Percentiles rank a stretch among this genome's conserved stretches.
phyloP scores from a whole-genome alignment of 228 moss, liverwort and hornwort genomes.

The Sphagnum magellanicum region DNA sequence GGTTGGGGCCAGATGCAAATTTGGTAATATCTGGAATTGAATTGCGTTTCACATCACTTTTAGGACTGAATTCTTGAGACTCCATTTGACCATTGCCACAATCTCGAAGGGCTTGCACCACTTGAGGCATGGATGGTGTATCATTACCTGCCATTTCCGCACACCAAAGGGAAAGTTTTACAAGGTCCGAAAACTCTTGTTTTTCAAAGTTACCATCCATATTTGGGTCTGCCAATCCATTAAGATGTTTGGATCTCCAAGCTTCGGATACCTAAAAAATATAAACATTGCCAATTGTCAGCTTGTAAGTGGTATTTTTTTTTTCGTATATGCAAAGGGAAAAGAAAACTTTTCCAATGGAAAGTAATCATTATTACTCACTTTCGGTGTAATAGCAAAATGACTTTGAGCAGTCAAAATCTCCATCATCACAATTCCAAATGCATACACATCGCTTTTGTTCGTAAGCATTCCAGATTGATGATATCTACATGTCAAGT shows the following conservation, averaged over 20 bases:
- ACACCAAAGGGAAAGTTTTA: slow-evolving; percentile 32
- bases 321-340: too few relatives aligned
- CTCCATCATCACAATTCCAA: slow-evolving; percentile 37
- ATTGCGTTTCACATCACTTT: too few relatives aligned
- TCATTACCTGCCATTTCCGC: slow-evolving; percentile 16
- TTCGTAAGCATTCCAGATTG: slow-evolving; percentile 38
- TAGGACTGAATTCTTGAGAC: too few relatives aligned
- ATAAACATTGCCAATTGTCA: neutral
- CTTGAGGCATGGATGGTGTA: slow-evolving; percentile 30
- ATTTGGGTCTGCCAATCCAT: slow-evolving; percentile 21
- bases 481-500: slow-evolving; percentile 11
- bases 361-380: slow-evolving; percentile 1
- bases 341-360: neutral
- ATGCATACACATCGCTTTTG: slow-evolving; percentile 45
- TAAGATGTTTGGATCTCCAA: slow-evolving; percentile 8
- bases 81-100: too few relatives aligned
- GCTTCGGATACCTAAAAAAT: slow-evolving; percentile 21
- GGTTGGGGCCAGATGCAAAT: too few relatives aligned
- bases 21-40: too few relatives aligned
- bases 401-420: slow-evolving; percentile 32
- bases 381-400: slow-evolving; percentile 6
- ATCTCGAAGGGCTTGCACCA: slow-evolving; percentile 30
- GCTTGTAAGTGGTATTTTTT: neutral
- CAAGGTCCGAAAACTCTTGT: slow-evolving; percentile 18
- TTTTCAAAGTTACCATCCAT: slow-evolving; percentile 14